phyloP scores from a whole-genome alignment of 306 rosid genomes.

The Hylodesmum podocarpum region DNA sequence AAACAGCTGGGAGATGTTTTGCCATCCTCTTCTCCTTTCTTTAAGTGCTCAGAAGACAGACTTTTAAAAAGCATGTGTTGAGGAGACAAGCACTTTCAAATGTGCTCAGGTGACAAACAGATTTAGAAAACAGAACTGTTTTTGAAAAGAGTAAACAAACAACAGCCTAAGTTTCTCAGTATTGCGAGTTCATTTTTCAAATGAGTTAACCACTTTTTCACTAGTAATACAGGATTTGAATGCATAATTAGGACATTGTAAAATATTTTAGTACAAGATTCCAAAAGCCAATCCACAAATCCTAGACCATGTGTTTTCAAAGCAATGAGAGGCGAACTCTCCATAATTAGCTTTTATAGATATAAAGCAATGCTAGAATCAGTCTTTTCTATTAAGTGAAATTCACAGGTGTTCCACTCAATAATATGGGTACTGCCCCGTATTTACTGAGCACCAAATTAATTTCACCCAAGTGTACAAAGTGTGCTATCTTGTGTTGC shows the following conservation, averaged over 20 bases:
- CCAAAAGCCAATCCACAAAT: constrained; percentile 4
- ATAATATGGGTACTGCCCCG: not conserved
- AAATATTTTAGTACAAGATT: not conserved
- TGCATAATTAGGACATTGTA: not conserved
- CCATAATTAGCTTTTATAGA: not conserved
- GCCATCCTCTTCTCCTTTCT: not conserved
- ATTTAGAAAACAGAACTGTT: not conserved
- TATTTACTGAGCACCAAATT: not conserved
- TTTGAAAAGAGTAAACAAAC: not conserved
- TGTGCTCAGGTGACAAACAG: not conserved
- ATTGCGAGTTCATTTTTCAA: not conserved
- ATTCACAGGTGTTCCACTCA: not conserved
- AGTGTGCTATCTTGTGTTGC: not conserved
- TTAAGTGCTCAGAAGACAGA: not conserved
- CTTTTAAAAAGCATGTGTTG: not conserved
- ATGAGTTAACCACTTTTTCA: not conserved
- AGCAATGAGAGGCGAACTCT: not conserved
- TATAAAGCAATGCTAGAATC: not conserved
- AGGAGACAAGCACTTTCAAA: not conserved
- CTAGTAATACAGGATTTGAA: not conserved
- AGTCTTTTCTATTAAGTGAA: not conserved
- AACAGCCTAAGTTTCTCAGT: not conserved
- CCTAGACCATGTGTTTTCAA: not conserved
- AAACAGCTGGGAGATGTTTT: not conserved
- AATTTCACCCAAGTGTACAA: not conserved